phyloP scores from a whole-genome alignment of 805 yeast genomes.

The Candida tallmaniae region DNA sequence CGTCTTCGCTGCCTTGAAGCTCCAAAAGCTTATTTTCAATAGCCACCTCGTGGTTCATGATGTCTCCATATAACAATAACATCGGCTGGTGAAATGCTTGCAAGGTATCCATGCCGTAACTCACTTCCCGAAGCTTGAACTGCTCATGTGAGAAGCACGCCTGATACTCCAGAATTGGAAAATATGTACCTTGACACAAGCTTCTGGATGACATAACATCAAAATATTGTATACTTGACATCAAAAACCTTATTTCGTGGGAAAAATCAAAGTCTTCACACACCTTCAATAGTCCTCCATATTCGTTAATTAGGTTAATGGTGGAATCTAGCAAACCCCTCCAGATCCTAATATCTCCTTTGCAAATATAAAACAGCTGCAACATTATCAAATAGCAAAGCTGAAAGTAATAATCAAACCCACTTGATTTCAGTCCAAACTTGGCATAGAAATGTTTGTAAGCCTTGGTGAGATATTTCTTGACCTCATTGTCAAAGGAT shows the following conservation, averaged over 20 bases:
- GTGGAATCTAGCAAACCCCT: not conserved
- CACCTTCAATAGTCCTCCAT: conserved; percentile 16
- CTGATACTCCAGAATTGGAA: conserved; percentile 12
- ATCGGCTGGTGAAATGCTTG: conserved; percentile 20
- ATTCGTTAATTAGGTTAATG: conserved; percentile 2
- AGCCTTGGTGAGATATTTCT: conserved; percentile 9
- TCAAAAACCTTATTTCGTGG: conserved; percentile 17
- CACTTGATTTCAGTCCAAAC: not conserved
- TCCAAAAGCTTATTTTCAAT: conserved; percentile 5
- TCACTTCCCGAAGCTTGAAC: conserved; percentile 9
- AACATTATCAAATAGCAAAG: conserved; percentile 6
- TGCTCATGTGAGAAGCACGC: conserved; percentile 8
- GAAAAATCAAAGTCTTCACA: conserved; percentile 12
- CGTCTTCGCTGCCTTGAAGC: not conserved
- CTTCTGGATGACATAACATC: conserved; percentile 16
- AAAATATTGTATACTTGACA: conserved; percentile 18
- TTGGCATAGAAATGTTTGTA: conserved; percentile 4
- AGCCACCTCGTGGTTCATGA: conserved; percentile 7
- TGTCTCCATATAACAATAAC: conserved; percentile 12
- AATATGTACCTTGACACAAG: conserved; percentile 13
- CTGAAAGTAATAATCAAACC: conserved; percentile 5
- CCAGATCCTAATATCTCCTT: conserved; percentile 20
- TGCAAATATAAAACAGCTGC: conserved; percentile 11
- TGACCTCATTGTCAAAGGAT: conserved; percentile 4
- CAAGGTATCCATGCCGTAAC: conserved; percentile 22